Base-by-base conservation (phyloP, 441 rosid genomes). In the Melastoma candidum region DNA sequence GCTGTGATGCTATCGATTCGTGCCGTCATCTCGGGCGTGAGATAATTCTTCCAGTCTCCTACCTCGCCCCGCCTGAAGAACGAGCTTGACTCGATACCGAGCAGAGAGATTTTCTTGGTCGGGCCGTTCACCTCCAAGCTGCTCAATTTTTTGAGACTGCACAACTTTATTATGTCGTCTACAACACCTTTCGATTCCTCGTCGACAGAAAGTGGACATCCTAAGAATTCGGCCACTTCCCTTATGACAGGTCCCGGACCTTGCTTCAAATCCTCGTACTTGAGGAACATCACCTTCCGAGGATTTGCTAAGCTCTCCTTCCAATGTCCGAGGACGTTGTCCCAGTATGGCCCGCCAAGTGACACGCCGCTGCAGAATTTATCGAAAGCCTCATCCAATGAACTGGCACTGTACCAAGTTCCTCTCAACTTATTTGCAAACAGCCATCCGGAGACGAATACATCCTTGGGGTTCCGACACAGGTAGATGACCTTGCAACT, bases 401-500 rank as follows among this genome's bases (percentile, higher is more conserved):
- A 32, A 32, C 5, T 6, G 8, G 41, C 7, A 32, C 41, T 32
- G 8, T 8, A 4, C 41, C 41, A 32, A 32, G 5, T 32, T 32
- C 8, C 41, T 32, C 41, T 32, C 41, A 32, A 32, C 6, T 32
- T 32, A 32, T 32, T 32, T 8, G 3, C 41, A 32, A 32, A 32
- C 8, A 4, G 5, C 41, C 7, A 32, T 8, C 5, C 1, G 8
- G 41, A 32, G 6, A 32, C 41, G 54, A 87, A 74, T 47, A 63
- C 76, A 70, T 84, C 96, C 64, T 82, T 84, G 2, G 93, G 96
- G 65, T 87, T 74, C 65, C 90, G 70, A 12, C 84, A 74, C 45
- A 82, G 56, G 55, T 80, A 84, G 26, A 84, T 77, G 12, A 84
- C 46, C 76, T 80, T 80, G 67, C 83, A 78, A 5, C 60, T 61